Evolutionary conservation across 345 rosid species (phyloP), one percentile per base, ranked within the genome.

Genomic region (Syzygium aqueum): DNA sequence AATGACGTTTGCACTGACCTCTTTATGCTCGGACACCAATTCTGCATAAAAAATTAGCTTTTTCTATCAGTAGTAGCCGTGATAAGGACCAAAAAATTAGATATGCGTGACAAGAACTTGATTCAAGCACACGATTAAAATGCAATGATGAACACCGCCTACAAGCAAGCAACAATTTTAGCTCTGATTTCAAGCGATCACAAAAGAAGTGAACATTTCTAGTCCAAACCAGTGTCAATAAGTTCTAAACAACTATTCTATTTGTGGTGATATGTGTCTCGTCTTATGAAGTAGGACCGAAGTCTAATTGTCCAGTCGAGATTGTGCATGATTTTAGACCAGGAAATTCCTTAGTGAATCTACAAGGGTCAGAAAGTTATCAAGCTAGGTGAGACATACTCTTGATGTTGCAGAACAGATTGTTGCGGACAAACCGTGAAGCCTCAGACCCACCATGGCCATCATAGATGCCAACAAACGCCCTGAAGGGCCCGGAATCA

Each of bases 381-480:
- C 77, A 56, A 51, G 43, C 85, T 17, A 84, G 53, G 54, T 50
- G 54, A 53, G 40, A 86, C 94, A 84, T 94, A 96, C 98, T 90
- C 92, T 93, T 93, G 86, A 97, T 88, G 85, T 95, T 93, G 85
- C 84, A 53, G 91, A 94, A 96, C 65, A 96, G 93, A 86, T 91
- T 94, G 91, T 92, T 88, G 28, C 86, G 88, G 89, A 96, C 87
- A 86, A 94, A 97, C 59, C 90, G 89, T n/a, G 98, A 91, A 87
- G 98, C 92, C 88, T 96, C 96, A 30, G 93, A 91, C 61, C 99
- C 99, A 85, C 93, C 98, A 89, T 95, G 99, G 12, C 99, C 99
- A 91, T 97, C 99, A 65, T 95, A 94, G 3, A 97, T 92, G 8
- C 99, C 97, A 53, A 95, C 87, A 43, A 95, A 95, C 14, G 97